phyloP scores from a whole-genome alignment of 2,329 filamentous ascomycete genomes.

The Colletotrichum shisoi region DNA sequence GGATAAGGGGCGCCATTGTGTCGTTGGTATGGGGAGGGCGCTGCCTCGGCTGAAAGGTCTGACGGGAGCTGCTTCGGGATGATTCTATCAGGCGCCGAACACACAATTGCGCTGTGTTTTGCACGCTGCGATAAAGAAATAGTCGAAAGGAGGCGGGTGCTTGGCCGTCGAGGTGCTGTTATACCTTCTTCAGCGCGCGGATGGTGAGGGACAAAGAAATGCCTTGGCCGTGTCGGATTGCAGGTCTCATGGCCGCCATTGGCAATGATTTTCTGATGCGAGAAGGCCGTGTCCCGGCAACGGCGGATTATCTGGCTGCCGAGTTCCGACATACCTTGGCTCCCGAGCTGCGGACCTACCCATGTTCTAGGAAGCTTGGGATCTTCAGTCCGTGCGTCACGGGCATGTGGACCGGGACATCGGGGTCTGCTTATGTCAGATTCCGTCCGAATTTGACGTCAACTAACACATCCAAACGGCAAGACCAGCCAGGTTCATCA shows the following conservation, averaged over 20 bases:
- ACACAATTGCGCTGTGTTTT: background rate
- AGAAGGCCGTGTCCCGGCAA: slow-evolving; percentile 37
- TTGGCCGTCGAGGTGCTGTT: slow-evolving; percentile 31
- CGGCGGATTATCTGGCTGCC: slow-evolving; percentile 21
- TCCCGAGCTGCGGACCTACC: no score
- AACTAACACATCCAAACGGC: background rate
- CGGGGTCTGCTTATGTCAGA: background rate
- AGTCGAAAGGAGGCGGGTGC: slow-evolving; percentile 4
- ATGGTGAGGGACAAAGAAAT: slow-evolving; percentile 9
- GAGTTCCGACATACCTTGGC: background rate
- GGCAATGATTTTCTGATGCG: slow-evolving; percentile 34
- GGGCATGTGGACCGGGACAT: background rate
- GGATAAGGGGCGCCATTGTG: slow-evolving; percentile 69
- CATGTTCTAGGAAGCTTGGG: background rate
- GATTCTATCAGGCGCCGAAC: slow-evolving; percentile 6
- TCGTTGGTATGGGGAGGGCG: slow-evolving; percentile 45
- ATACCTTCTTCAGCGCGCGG: slow-evolving; percentile 28
- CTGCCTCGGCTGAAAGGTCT: slow-evolving; percentile 13
- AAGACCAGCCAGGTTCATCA: no score
- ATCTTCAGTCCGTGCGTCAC: background rate
- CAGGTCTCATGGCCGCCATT: slow-evolving; percentile 4
- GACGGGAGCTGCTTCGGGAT: slow-evolving; percentile 7
- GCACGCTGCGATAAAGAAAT: background rate
- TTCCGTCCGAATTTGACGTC: background rate
- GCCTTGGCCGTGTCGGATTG: slow-evolving; percentile 10